phyloP scores from a whole-genome alignment of 2,329 filamentous ascomycete species.

The Colletotrichum somersetense region DNA sequence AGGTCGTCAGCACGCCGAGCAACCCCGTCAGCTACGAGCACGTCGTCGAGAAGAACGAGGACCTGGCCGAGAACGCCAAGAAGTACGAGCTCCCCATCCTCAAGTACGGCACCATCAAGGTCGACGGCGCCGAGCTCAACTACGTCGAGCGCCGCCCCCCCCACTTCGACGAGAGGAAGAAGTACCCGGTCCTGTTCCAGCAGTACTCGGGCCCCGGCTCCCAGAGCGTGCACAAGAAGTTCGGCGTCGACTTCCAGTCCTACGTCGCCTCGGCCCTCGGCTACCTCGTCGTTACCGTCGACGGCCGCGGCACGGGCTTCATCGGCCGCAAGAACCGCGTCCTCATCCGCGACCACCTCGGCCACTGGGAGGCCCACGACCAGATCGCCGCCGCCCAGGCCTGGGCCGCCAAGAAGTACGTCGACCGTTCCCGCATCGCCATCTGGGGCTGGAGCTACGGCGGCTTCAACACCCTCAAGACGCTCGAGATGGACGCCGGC shows the following conservation, averaged over 20 bases:
- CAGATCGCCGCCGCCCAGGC: slow-evolving; percentile 91
- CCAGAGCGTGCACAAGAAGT: slow-evolving; percentile 85
- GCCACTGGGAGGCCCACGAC: slow-evolving; percentile 86
- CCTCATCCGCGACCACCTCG: slow-evolving; percentile 84
- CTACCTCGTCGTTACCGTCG: slow-evolving; percentile 95
- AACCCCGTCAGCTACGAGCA: slow-evolving; percentile 74
- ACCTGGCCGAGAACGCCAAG: slow-evolving; percentile 76
- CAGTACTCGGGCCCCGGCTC: slow-evolving; percentile 97
- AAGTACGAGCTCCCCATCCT: slow-evolving; percentile 86
- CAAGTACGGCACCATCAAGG: slow-evolving; percentile 85
- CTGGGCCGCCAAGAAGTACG: slow-evolving; percentile 84
- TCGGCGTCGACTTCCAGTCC: slow-evolving; percentile 88
- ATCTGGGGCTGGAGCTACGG: slow-evolving; percentile 99
- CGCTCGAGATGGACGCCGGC: slow-evolving; percentile 90
- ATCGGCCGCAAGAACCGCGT: slow-evolving; percentile 87
- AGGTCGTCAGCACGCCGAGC: slow-evolving; percentile 85
- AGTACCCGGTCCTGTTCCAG: slow-evolving; percentile 94
- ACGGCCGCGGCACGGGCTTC: slow-evolving; percentile 92
- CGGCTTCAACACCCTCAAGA: slow-evolving; percentile 95
- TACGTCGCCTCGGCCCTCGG: slow-evolving; percentile 88
- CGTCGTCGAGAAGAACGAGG: slow-evolving; percentile 82
- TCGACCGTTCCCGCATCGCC: slow-evolving; percentile 84
- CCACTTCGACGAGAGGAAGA: slow-evolving; percentile 85
- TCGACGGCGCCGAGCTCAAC: slow-evolving; percentile 80
- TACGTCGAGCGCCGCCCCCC: slow-evolving; percentile 89